These are phyloP conservation scores for Berkeleyomyces basicola DNA, from an alignment of 2,329 filamentous ascomycete genomes.

Conservation along the genomic window DNA sequence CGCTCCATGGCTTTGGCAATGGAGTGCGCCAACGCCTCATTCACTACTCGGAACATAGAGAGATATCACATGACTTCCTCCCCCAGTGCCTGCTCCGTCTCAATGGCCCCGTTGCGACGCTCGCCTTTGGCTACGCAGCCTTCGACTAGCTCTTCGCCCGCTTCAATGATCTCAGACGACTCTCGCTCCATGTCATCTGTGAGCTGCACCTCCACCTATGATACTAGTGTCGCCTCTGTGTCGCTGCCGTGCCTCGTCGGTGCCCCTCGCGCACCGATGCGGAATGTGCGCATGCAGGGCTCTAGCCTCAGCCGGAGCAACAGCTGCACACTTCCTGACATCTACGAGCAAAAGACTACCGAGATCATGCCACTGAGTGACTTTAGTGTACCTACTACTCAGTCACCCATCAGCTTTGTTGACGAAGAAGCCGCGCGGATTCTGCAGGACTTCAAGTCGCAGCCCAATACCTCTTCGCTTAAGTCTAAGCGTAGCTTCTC, in stretches of 20 bases:
- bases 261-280: not conserved
- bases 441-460: slow-evolving; percentile 8
- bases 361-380: not conserved
- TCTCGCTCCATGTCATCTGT: slow-evolving; percentile 47
- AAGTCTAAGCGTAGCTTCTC: slow-evolving; percentile 7
- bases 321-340: not conserved
- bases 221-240: slow-evolving; percentile 39
- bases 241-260: slow-evolving; percentile 18
- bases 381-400: not conserved
- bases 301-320: not conserved
- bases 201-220: slow-evolving; percentile 37
- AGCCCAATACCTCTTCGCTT: not conserved
- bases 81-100: slow-evolving; percentile 27
- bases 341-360: not conserved
- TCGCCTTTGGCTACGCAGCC: slow-evolving; percentile 47
- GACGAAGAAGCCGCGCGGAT: slow-evolving; percentile 7
- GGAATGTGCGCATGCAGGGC: not conserved
- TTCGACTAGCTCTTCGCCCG: slow-evolving; percentile 47
- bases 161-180: slow-evolving; percentile 49
- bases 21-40: slow-evolving; percentile 33
- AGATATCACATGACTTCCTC: slow-evolving; percentile 40
- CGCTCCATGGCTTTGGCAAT: slow-evolving; percentile 39
- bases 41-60: slow-evolving; percentile 20
- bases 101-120: slow-evolving; percentile 33
- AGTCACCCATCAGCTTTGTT: not conserved